These are phyloP conservation scores for Pichia sp. DNA, from an alignment of 1,139 yeast genomes.

Conservation along the genomic window DNA sequence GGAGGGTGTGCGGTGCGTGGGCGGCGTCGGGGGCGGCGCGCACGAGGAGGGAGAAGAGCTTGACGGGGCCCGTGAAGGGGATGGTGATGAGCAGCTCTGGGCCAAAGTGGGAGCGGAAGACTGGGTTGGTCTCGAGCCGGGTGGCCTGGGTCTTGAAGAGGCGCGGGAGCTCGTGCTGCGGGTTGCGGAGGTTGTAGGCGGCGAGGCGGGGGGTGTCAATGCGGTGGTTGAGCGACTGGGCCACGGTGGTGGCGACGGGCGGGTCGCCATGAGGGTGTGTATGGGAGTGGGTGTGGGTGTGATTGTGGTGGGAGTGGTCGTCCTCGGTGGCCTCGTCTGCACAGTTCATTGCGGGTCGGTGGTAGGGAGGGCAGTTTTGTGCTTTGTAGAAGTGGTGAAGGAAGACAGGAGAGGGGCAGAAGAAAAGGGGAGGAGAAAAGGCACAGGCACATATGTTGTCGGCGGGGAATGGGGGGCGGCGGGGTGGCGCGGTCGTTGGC, in stretches of 20 bases:
- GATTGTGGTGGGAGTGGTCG: constrained; percentile 7
- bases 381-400: no score
- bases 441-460: no score
- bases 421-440: no score
- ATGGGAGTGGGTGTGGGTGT: constrained; percentile 12
- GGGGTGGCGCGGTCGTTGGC: no score
- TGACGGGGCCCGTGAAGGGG: constrained; percentile 73
- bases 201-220: constrained; percentile 50
- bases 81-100: constrained; percentile 70
- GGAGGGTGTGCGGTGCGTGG: constrained; percentile 63
- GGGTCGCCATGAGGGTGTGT: constrained; percentile 42
- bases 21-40: constrained; percentile 54
- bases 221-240: constrained; percentile 62
- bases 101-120: constrained; percentile 73
- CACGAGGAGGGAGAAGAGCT: constrained; percentile 65
- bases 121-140: constrained; percentile 42
- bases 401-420: no score
- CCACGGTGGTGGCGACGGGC: constrained; percentile 66
- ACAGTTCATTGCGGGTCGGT: constrained; percentile 1
- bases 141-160: constrained; percentile 48
- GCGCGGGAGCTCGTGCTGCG: constrained; percentile 45
- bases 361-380: no score
- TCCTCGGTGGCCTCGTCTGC: constrained; percentile 8
- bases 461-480: no score
- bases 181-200: constrained; percentile 62